These are phyloP conservation scores for Blastobotrys americana DNA, from an alignment of 805 yeast genomes.

Conservation along the genomic window DNA sequence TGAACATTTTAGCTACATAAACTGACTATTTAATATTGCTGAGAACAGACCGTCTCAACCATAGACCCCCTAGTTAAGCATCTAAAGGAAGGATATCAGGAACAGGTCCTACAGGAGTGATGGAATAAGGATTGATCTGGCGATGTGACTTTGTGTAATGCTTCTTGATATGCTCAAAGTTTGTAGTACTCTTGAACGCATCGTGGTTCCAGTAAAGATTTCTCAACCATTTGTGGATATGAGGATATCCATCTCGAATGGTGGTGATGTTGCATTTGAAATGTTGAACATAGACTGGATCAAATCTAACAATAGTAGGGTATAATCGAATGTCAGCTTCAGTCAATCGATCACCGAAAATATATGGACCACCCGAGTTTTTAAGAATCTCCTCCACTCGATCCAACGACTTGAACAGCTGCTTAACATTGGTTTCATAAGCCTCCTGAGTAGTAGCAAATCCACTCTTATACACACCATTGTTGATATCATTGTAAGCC, in stretches of 20 bases:
- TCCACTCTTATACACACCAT: conserved; percentile 90
- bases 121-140: conserved; percentile 70
- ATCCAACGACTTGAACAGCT: conserved; percentile 60
- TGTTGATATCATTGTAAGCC: conserved; percentile 80
- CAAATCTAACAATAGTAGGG: conserved; percentile 85
- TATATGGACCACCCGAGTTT: conserved; percentile 34
- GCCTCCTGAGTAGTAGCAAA: conserved; percentile 80
- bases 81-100: conserved; percentile 58
- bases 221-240: conserved; percentile 70
- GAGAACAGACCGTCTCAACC: no score
- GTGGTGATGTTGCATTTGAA: conserved; percentile 85
- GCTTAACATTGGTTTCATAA: conserved; percentile 60
- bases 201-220: conserved; percentile 74
- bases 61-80: no score
- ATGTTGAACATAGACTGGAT: conserved; percentile 89
- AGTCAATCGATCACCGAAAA: conserved; percentile 62
- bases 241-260: conserved; percentile 74
- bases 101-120: conserved; percentile 84
- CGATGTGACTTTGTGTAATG: conserved; percentile 86
- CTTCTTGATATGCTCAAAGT: conserved; percentile 82
- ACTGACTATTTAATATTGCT: neutral
- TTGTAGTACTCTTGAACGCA: conserved; percentile 70
- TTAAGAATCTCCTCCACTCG: conserved; percentile 57
- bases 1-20: neutral
- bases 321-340: conserved; percentile 87